Base-by-base conservation (phyloP, 352 stramenopile genomes). In the Phytophthora macrochlamydospora region DNA sequence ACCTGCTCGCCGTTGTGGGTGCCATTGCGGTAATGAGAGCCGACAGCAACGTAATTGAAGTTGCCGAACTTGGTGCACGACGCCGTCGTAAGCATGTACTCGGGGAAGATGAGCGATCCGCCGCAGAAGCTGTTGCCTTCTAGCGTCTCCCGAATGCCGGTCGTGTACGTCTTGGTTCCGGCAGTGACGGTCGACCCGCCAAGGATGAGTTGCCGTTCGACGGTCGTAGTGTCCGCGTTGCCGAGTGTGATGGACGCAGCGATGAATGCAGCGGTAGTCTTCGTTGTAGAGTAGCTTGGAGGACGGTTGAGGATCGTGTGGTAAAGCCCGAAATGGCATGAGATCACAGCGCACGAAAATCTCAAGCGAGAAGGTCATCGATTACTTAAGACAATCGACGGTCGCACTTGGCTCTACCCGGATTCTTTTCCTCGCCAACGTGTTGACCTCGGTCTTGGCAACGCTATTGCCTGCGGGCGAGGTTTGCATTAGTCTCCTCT, bases 91-190 rank as follows among this genome's bases (percentile, higher is more conserved):
- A 69, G 48, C 5, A 69, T 55, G 2, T 59, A 45, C 4, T n/a
- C 57, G 8, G 62, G 38, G 1, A 55, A 45, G 62, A 69, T 51
- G 0, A 64, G 50, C 24, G 55, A 44, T 12, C 54, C 62, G 31
- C 62, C 42, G 28, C 62, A 69, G 54, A 46, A 69, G 1, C 46
- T 44, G 28, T 65, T 33, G 54, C 51, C 63, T 18, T 69, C 67
- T 6, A 45, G 7, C 7, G 55, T 67, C 4, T 50, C 13, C 7
- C 65, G 64, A 18, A 83, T 29, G 9, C 71, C 62, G 14, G 55
- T 31, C 0, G 61, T 52, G 62, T 78, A 89, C 31, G 67, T 67
- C 56, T 79, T 77, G 30, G 50, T 75, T 11, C 72, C 70, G 4
- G 59, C 56, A 0, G 75, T 67, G 24, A 85, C 67, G 2, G 68